Evolutionary conservation across 2,329 filamentous ascomycete species (phyloP).

Genomic region (Aspergillus sp.): DNA sequence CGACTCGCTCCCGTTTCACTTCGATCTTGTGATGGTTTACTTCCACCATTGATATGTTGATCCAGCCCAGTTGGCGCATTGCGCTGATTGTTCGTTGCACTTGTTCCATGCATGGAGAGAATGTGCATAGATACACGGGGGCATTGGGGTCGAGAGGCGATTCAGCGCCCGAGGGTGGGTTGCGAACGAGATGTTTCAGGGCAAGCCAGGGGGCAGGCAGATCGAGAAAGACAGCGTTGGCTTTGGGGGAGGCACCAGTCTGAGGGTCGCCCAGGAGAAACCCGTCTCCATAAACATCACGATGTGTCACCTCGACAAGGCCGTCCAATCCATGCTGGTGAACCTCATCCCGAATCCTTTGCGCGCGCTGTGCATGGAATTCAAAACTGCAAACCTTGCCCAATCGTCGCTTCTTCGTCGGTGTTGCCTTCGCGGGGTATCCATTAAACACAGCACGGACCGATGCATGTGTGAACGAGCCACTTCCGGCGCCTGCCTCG

Average conservation of each 20-base stretch:
- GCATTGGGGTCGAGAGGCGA: conserved; percentile 66
- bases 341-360: conserved; percentile 40
- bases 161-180: conserved; percentile 23
- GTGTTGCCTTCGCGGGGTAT: conserved; percentile 18
- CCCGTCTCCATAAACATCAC: conserved; percentile 47
- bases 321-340: conserved; percentile 39
- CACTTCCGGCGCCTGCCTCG: conserved; percentile 49
- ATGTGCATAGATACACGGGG: conserved; percentile 79
- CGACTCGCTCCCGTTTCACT: conserved; percentile 74
- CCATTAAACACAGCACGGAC: conserved; percentile 47
- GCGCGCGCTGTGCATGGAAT: conserved; percentile 43
- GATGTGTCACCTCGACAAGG: conserved; percentile 42
- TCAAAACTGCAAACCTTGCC: conserved; percentile 49
- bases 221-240: conserved; percentile 47
- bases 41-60: conserved; percentile 91
- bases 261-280: conserved; percentile 35
- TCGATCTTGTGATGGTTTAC: conserved; percentile 75
- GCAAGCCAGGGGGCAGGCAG: conserved; percentile 49
- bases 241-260: conserved; percentile 36
- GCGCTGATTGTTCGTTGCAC: conserved; percentile 79
- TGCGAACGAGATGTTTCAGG: conserved; percentile 42
- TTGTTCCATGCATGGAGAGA: conserved; percentile 96
- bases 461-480: conserved; percentile 48
- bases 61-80: conserved; percentile 78
- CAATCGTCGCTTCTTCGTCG: conserved; percentile 19